A percentile compares a stretch with the other conserved stretches of the same genome.
Conservation (phyloP, 768 basidiomycete genomes). For the Podaxis rugospora region DNA sequence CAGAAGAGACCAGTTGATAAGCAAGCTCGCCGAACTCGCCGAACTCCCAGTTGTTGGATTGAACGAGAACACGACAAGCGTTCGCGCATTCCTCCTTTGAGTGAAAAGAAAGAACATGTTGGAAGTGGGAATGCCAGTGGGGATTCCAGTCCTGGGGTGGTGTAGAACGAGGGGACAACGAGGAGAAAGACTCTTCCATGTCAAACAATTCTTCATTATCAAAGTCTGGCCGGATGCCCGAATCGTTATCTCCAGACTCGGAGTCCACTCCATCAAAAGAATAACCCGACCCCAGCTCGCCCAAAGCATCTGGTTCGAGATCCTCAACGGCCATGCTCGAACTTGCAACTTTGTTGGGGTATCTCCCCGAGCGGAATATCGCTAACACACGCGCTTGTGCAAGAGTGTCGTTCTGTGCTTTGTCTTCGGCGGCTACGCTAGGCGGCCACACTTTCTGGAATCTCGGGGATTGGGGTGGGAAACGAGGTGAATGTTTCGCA, state of each 20-base stretch:
- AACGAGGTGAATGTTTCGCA: not conserved
- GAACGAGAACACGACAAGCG: not conserved
- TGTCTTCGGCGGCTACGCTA: not conserved
- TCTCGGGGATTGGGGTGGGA: constrained; percentile 3
- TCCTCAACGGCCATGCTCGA: not conserved
- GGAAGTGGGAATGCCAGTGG: not conserved
- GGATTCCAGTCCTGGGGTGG: not conserved
- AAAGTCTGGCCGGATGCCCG: not conserved
- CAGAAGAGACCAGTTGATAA: constrained; percentile 1
- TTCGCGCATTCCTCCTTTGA: not conserved
- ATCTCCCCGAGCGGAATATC: constrained; percentile 6
- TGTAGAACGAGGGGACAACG: not conserved
- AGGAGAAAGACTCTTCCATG: not conserved
- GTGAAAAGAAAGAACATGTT: not conserved
- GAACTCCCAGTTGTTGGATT: not conserved
- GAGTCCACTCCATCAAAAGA: not conserved
- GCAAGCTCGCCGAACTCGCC: constrained; percentile 5
- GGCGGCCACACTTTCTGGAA: not conserved
- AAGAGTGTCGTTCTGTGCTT: not conserved
- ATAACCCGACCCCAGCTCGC: not conserved
- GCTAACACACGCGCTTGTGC: constrained; percentile 5
- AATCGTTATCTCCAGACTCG: not conserved
- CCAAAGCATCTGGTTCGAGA: constrained; percentile 3
- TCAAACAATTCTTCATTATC: not conserved
- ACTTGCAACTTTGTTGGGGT: not conserved